These are phyloP conservation scores for Parietichytrium sp. DNA, from an alignment of 108 stramenopile species.

Conservation along the genomic window DNA sequence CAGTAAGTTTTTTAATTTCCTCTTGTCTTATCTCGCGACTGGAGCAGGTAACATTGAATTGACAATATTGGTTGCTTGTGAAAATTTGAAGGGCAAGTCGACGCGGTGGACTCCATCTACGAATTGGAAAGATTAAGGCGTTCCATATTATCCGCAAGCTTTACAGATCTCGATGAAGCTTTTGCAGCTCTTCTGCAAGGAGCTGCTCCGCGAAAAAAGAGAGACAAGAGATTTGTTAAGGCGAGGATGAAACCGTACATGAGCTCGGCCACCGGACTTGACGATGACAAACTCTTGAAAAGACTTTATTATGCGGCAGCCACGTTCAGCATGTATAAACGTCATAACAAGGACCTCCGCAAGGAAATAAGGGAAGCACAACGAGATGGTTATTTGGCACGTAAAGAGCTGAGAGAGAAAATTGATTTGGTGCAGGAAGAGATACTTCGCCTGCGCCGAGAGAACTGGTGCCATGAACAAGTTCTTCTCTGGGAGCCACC, in stretches of 20 bases:
- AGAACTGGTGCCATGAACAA: slow-evolving; percentile 25
- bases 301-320: not conserved
- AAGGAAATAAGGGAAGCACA: not conserved
- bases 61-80: too few species aligned
- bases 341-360: slow-evolving; percentile 1
- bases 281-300: not conserved
- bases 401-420: not conserved
- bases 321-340: not conserved
- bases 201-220: too few species aligned
- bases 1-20: too few species aligned
- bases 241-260: too few species aligned
- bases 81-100: not conserved
- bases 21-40: too few species aligned
- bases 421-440: not conserved
- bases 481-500: slow-evolving; percentile 15
- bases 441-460: not conserved
- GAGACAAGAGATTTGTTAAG: too few species aligned
- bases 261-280: too few species aligned
- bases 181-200: not conserved
- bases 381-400: not conserved
- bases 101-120: slow-evolving; percentile 1
- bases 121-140: not conserved
- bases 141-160: not conserved
- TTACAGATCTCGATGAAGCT: not conserved
- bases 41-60: too few species aligned